Conservation (phyloP, 768 basidiomycete species). For the Mycena haematopus region DNA sequence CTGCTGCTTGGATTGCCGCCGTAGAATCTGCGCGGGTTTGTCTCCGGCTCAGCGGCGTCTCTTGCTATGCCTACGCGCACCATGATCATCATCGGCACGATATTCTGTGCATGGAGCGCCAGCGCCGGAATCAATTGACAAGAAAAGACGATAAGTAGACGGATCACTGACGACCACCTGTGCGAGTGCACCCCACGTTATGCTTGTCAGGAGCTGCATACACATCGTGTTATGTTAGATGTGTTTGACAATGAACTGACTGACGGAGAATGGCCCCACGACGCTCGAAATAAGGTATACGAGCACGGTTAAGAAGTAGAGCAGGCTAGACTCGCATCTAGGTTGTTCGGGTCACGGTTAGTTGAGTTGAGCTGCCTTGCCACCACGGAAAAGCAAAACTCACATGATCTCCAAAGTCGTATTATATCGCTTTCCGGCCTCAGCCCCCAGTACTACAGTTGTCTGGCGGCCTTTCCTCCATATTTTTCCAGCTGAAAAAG, state of each 20-base stretch:
- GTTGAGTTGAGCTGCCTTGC: background rate
- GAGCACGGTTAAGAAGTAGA: background rate
- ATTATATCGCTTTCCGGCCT: background rate
- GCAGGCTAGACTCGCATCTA: conserved; percentile 19
- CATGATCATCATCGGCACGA: conserved; percentile 12
- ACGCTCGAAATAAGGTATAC: background rate
- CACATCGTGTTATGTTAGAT: too few species aligned
- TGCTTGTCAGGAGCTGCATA: background rate
- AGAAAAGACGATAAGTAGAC: background rate
- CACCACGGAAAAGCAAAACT: background rate
- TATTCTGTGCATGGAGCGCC: background rate
- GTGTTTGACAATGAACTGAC: background rate
- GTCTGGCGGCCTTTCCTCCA: conserved; percentile 3
- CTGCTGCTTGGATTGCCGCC: background rate
- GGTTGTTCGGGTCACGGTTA: too few species aligned
- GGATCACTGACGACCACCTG: conserved; percentile 12
- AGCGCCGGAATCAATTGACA: background rate
- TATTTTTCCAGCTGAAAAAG: conserved; percentile 3
- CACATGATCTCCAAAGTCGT: conserved; percentile 7
- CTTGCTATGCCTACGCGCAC: conserved; percentile 7
- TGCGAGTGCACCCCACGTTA: conserved; percentile 7
- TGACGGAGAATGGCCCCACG: background rate
- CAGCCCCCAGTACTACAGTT: background rate
- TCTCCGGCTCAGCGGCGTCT: background rate
- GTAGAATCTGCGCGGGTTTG: background rate